Evolutionary conservation across 2,329 filamentous ascomycete genomes (phyloP), one percentile per base, ranked within the genome.

Genomic region (Alternaria rosae): DNA sequence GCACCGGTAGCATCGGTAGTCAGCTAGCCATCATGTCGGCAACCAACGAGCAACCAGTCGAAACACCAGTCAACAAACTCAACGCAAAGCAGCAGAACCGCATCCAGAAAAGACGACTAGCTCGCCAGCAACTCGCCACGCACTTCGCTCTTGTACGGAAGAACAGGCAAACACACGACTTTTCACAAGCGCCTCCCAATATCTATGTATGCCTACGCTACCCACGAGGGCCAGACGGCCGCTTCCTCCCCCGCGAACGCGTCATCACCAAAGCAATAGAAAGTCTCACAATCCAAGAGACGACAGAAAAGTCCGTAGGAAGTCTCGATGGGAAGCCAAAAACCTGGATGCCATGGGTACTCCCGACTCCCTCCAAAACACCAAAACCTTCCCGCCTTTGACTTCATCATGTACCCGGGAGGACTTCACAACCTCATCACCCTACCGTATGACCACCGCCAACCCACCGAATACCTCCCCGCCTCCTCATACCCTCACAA

Each of bases 71-170:
- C 26, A 30, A 32, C 17, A 41, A 43, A 6, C 53, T 61, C 28
- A 61, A 61, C 41, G 47, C 20, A 42, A 61, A 61, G 54, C 59
- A 61, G 28, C 38, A 25, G 23, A 32, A 15, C 26, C 47, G 59
- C 6, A 61, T 61, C 4, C 41, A 57, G 11, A 61, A 61, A 21
- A 57, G 59, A 30, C 47, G 59, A 15, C 25, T 61, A 5, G 59
- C 59, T 5, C 59, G 59, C 6, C 38, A 57, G 7, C 45, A 61
- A 26, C 42, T 61, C 35, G 6, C n/a, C 1, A 13, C n/a, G 6
- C 25, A 25, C 10, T 17, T 61, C 3, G 45, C 38, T 21, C 30
- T 57, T 3, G 12, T 30, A 17, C 35, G 45, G 3, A 30, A 57
- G 6, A 32, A 26, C 5, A 17, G 20, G 2, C 48, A 26, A 15